Base-by-base conservation (phyloP, 805 yeast species). In the Ogataea nonfermentans region DNA sequence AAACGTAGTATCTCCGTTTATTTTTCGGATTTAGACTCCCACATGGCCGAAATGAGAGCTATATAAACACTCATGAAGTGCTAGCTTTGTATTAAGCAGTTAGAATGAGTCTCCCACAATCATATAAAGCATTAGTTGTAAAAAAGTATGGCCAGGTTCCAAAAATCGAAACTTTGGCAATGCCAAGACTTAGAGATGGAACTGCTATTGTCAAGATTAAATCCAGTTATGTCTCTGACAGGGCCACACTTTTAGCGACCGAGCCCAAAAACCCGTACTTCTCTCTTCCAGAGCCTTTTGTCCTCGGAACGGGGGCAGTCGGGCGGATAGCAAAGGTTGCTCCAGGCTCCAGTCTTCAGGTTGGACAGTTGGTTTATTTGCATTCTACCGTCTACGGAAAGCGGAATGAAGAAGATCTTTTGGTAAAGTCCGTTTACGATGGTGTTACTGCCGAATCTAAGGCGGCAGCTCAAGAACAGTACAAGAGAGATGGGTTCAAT, bases 121-220 rank as follows among this genome's bases (percentile, higher is more conserved):
- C 56, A 53, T 7, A 58, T 62, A 27, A 58, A 31, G 9, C 63
- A 58, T 34, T 55, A 51, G 36, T 45, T 56, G 40, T 42, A 57
- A 31, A 62, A 33, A 8, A 58, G 51, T n/a, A 52, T 49, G 17
- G 63, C 62, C 63, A 62, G 57, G 32, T 58, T 57, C 15, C 57
- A 59, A 7, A 29, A 16, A 37, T 43, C 4, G 20, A 33, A 15
- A 29, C 25, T 12, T 4, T 34, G 7, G 22, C 32, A 9, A 14
- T 30, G 9, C 46, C 46, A 7, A 17, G 30, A 17, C 32, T 24
- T 13, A 11, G 3, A 9, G 11, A 28, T 9, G 43, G 46, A 3
- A 20, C 19, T n/a, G 42, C 36, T 12, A 19, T 43, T 1, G 37
- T 38, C 15, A 37, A 38, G 25, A 30, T 42, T 12, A 15, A 25